These are phyloP conservation scores for Rhizophagus clarus DNA, from an alignment of 192 early-diverging fungal genomes.

Conservation along the genomic window DNA sequence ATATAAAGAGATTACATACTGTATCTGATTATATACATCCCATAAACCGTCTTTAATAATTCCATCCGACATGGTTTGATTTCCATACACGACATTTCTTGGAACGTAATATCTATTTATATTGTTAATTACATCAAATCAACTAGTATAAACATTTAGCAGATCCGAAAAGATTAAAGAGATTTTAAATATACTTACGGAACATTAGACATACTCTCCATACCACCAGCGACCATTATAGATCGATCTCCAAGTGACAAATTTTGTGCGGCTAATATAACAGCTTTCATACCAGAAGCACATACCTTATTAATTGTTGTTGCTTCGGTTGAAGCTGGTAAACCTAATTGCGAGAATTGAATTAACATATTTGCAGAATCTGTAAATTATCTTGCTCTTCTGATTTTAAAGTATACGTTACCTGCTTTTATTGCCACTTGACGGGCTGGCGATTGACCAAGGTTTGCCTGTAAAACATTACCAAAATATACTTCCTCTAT, in stretches of 20 bases:
- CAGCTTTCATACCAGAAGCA: conserved; percentile 97
- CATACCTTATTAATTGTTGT: conserved; percentile 99
- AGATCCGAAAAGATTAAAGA: neutral
- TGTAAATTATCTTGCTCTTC: neutral
- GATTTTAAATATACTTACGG: conserved; percentile 60
- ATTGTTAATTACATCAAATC: neutral
- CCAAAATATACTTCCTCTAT: conserved; percentile 97
- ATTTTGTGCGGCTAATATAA: conserved; percentile 87
- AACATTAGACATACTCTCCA: conserved; percentile 96
- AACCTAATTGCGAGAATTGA: conserved; percentile 37
- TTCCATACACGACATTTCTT: conserved; percentile 74
- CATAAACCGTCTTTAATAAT: conserved; percentile 96
- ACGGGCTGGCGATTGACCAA: conserved; percentile 92
- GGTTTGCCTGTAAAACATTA: conserved; percentile 86
- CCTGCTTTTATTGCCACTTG: conserved; percentile 86
- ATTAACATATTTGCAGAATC: neutral
- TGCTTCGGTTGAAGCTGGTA: conserved; percentile 80
- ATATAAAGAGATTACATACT: conserved; percentile 44
- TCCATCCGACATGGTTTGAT: conserved; percentile 77
- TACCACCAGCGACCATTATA: conserved; percentile 91
- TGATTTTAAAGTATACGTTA: neutral
- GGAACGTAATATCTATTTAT: conserved; percentile 57
- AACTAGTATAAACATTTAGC: too few species aligned
- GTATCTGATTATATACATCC: conserved; percentile 94
- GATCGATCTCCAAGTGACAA: conserved; percentile 77